Percentiles rank a stretch among this genome's conserved stretches.
phyloP scores from a whole-genome alignment of 768 basidiomycete species.

The Tubosaeta sp. region DNA sequence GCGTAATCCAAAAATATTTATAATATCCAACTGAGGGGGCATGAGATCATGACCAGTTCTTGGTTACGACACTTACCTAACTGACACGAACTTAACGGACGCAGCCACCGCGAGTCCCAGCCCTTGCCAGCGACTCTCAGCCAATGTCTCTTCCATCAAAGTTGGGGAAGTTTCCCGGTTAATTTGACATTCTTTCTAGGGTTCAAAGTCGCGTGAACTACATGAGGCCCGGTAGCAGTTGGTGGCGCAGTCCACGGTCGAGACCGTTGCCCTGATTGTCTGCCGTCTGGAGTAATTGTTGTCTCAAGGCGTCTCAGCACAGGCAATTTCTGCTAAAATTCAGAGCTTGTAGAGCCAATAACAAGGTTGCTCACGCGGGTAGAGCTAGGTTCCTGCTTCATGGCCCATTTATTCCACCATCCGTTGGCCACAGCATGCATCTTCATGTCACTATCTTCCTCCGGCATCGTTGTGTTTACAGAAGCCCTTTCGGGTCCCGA shows the following conservation, averaged over 20 bases:
- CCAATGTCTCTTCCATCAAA: constrained; percentile 8
- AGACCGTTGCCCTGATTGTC: constrained; percentile 31
- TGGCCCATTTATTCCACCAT: constrained; percentile 51
- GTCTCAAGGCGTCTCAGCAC: constrained; percentile 43
- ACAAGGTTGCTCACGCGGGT: constrained; percentile 18
- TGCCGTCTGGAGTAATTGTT: constrained; percentile 43
- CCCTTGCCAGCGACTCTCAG: constrained; percentile 1
- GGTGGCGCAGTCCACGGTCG: constrained; percentile 25
- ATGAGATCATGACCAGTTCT: constrained; percentile 6
- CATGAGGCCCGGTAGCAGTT: constrained; percentile 18
- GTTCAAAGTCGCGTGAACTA: constrained; percentile 13
- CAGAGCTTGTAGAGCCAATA: constrained; percentile 6
- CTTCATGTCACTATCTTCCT: constrained; percentile 31
- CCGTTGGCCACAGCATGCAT: constrained; percentile 41
- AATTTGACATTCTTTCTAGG: constrained; percentile 16
- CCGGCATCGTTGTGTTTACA: constrained; percentile 22
- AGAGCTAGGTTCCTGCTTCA: constrained; percentile 21
- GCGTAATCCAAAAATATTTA: constrained; percentile 18
- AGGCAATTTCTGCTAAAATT: constrained; percentile 27
- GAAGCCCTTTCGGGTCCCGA: constrained; percentile 29
- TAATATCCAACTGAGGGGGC: constrained; percentile 16
- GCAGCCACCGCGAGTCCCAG: neutral
- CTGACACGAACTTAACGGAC: constrained; percentile 7
- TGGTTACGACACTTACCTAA: constrained; percentile 11
- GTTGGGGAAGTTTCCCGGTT: constrained; percentile 5